These are phyloP conservation scores for Fusarium nodosum DNA, from an alignment of 2,329 filamentous ascomycete genomes.

Conservation along the genomic window DNA sequence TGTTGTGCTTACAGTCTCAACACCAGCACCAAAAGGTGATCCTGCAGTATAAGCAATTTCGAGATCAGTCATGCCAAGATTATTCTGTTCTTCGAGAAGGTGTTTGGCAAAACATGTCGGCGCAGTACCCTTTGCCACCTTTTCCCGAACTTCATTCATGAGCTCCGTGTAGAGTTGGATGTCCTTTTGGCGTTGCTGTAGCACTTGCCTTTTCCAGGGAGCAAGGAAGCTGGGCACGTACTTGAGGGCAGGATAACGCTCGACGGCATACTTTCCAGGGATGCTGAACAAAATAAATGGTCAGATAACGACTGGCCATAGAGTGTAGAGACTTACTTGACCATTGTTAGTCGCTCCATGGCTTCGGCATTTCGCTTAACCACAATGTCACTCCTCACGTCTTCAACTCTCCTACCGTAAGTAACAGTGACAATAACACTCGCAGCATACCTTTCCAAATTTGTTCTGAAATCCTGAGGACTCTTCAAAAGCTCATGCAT, in stretches of 20 bases:
- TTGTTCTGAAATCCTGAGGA: slow-evolving; percentile 48
- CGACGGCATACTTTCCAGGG: slow-evolving; percentile 55
- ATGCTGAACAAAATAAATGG: slow-evolving; percentile 13
- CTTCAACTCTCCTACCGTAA: slow-evolving; percentile 54
- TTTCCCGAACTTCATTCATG: slow-evolving; percentile 58
- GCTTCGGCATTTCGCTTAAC: slow-evolving; percentile 57
- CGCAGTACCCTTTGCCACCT: slow-evolving; percentile 50
- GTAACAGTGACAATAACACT: slow-evolving; percentile 60
- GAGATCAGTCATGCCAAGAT: slow-evolving; percentile 57
- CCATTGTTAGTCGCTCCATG: slow-evolving; percentile 59
- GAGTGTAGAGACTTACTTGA: slow-evolving; percentile 54
- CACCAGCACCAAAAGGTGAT: slow-evolving; percentile 61
- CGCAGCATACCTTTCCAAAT: slow-evolving; percentile 52
- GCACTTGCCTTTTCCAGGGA: slow-evolving; percentile 58
- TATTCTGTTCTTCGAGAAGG: slow-evolving; percentile 57
- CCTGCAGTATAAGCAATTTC: slow-evolving; percentile 62
- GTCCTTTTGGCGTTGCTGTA: slow-evolving; percentile 56
- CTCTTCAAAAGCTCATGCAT: slow-evolving; percentile 55
- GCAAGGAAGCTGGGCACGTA: slow-evolving; percentile 56
- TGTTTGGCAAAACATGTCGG: slow-evolving; percentile 60
- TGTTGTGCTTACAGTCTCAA: slow-evolving; percentile 55
- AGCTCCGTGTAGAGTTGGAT: slow-evolving; percentile 57
- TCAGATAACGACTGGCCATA: accelerated
- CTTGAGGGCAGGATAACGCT: slow-evolving; percentile 58
- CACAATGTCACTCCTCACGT: slow-evolving; percentile 54